A percentile compares a stretch with the other conserved stretches of the same genome.
phyloP scores from a whole-genome alignment of 2,329 filamentous ascomycete species.

The Apiospora phragmitis region DNA sequence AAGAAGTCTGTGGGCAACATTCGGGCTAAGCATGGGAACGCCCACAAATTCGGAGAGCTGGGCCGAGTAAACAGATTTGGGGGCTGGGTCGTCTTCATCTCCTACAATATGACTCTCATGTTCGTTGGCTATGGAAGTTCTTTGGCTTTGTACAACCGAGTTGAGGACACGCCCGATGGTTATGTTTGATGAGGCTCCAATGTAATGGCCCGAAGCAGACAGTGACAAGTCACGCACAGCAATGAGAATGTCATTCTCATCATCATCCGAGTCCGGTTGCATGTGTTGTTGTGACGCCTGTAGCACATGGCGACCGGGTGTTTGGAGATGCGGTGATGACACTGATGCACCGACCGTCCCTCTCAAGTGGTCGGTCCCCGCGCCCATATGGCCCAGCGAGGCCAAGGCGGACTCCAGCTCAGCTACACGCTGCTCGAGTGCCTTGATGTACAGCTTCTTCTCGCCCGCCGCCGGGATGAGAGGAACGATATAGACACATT shows the following conservation, averaged over 20 bases:
- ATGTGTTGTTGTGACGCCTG: constrained; percentile 14
- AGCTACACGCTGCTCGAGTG: constrained; percentile 29
- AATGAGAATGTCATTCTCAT: constrained; percentile 28
- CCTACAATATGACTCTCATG: constrained; percentile 4
- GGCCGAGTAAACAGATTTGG: constrained; percentile 30
- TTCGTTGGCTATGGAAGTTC: constrained; percentile 14
- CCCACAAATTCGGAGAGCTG: constrained; percentile 25
- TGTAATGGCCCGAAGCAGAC: constrained; percentile 29
- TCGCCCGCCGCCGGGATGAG: constrained; percentile 32
- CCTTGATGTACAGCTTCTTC: constrained; percentile 31
- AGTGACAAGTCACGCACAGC: constrained; percentile 31
- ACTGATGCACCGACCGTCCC: constrained; percentile 16
- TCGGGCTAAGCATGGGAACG: constrained; percentile 26
- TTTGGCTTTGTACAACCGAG: constrained; percentile 30
- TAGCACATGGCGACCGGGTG: constrained; percentile 15
- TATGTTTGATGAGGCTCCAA: constrained; percentile 31
- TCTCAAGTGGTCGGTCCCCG: constrained; percentile 24
- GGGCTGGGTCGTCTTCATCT: constrained; percentile 27
- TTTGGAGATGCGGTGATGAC: constrained; percentile 17
- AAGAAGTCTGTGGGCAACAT: constrained; percentile 26
- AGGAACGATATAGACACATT: constrained; percentile 33
- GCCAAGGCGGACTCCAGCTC: constrained; percentile 29
- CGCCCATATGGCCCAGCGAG: constrained; percentile 24
- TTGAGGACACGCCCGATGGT: constrained; percentile 32
- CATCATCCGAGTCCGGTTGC: constrained; percentile 24